A percentile compares a stretch with the other conserved stretches of the same genome.
phyloP scores from a whole-genome alignment of 2,329 filamentous ascomycete species.

The Neopestalotiopsis sp. region DNA sequence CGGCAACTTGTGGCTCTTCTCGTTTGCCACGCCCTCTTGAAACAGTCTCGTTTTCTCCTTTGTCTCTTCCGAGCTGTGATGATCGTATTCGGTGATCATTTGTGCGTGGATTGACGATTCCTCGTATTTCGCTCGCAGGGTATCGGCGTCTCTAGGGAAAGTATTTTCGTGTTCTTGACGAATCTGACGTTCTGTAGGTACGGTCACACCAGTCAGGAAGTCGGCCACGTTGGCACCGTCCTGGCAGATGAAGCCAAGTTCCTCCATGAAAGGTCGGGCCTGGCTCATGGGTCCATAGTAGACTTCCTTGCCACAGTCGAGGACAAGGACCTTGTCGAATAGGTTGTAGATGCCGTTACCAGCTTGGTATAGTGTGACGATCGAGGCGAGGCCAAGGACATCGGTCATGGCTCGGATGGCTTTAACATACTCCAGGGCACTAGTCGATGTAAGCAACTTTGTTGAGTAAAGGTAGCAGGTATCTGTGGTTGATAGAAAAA shows the following conservation, averaged over 20 bases:
- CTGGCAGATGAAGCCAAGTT: constrained; percentile 65
- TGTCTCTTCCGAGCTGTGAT: constrained; percentile 9
- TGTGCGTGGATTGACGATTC: constrained; percentile 40
- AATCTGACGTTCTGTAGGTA: constrained; percentile 71
- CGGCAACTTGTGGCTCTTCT: constrained; percentile 46
- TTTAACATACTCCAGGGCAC: constrained; percentile 63
- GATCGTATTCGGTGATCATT: constrained; percentile 13
- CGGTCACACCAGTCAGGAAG: constrained; percentile 69
- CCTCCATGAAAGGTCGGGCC: constrained; percentile 68
- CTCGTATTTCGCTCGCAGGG: constrained; percentile 54
- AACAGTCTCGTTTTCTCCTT: constrained; percentile 14
- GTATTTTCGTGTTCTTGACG: constrained; percentile 41
- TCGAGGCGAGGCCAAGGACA: constrained; percentile 48
- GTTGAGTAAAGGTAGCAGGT: background rate
- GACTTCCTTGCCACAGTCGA: constrained; percentile 69
- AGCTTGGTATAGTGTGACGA: constrained; percentile 73
- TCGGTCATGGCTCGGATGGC: constrained; percentile 36
- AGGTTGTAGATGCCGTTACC: constrained; percentile 72
- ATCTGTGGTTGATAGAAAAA: no score
- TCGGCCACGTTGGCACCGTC: constrained; percentile 69
- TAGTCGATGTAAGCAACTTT: background rate
- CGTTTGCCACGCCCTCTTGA: constrained; percentile 4
- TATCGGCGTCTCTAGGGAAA: constrained; percentile 50
- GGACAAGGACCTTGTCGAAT: constrained; percentile 73
- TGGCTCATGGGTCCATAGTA: constrained; percentile 66